Evolutionary conservation across 2,329 filamentous ascomycete species (phyloP), one percentile per base, ranked within the genome.

Genomic region (Raffaelea ambrosiae): DNA sequence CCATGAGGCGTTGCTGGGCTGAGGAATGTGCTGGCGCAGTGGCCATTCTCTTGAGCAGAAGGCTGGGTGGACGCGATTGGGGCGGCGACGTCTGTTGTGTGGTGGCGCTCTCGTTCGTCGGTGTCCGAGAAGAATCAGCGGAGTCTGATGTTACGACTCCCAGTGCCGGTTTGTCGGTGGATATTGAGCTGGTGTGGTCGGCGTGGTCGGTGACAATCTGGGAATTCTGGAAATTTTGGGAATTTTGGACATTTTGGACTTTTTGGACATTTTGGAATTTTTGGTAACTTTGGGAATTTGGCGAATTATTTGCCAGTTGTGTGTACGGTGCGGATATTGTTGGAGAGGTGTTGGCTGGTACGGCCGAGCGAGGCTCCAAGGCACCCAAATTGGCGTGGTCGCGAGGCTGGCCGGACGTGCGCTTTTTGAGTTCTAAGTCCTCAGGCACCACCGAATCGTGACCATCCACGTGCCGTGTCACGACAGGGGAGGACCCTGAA

Each of bases 1-100:
- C 90, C 57, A 91, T 79, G 41, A 96, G 79, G 66, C 84, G 91
- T 58, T 85, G 83, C 64, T 94, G 87, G 54, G 94, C 69, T 18
- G 81, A 81, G 23, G 86, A 74, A 18, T 86, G 78, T 46, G 79
- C 78, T 20, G 86, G 79, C 63, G 97, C 91, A 16, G 91, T 97
- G 66, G 86, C 85, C 18, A 91, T 95, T 59, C 91, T 81, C 67
- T 90, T 94, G 53, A 96, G 38, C 3, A 44, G 66, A 51, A 76
- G 43, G 48, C 66, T 86, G 46, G 80, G 76, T 48, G 82, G 81
- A 53, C 81, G 72, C 48, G 79, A 77, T 16, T 67, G 53, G 23
- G 80, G 77, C 18, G 79, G 73, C 3, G 74, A 72, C 10, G 73
- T 74, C 54, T 71, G 66, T 3, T 57, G 54, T 3, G 76, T 76